Percentiles rank a stretch among this genome's conserved stretches.
phyloP scores from a whole-genome alignment of 2,329 filamentous ascomycete species.

The Penicillium aurantiogriseum region DNA sequence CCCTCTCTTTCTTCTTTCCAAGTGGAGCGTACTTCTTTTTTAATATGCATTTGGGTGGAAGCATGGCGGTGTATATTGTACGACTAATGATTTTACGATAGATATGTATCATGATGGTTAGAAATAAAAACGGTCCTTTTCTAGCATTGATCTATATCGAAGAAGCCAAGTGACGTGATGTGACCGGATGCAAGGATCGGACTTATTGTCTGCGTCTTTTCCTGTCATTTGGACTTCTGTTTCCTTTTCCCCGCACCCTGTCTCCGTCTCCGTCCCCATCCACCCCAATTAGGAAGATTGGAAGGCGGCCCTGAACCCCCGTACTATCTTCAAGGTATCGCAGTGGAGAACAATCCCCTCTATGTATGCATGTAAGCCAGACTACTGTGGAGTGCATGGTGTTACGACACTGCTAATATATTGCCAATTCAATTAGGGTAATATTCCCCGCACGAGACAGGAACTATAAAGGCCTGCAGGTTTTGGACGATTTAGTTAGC shows the following conservation, averaged over 20 bases:
- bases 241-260: background rate
- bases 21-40: slow-evolving; percentile 6
- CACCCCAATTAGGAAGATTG: background rate
- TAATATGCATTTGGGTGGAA: slow-evolving; percentile 11
- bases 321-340: too few species aligned
- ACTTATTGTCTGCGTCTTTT: too few species aligned
- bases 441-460: background rate
- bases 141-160: background rate
- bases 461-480: background rate
- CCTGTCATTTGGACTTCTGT: background rate
- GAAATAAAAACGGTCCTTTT: background rate
- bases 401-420: background rate
- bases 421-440: background rate
- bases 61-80: slow-evolving; percentile 27
- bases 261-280: background rate
- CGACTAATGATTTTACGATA: slow-evolving; percentile 42
- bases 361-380: background rate
- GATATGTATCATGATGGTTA: slow-evolving; percentile 36
- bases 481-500: background rate
- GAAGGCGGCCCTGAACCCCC: background rate
- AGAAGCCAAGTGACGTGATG: background rate
- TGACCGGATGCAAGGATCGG: background rate
- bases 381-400: background rate
- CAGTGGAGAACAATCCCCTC: too few species aligned
- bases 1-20: slow-evolving; percentile 4